A percentile compares a stretch with the other conserved stretches of the same genome.
Evolutionary conservation across 495 filamentous ascomycete species (phyloP).

Genomic region (Cercophora newfieldiana): DNA sequence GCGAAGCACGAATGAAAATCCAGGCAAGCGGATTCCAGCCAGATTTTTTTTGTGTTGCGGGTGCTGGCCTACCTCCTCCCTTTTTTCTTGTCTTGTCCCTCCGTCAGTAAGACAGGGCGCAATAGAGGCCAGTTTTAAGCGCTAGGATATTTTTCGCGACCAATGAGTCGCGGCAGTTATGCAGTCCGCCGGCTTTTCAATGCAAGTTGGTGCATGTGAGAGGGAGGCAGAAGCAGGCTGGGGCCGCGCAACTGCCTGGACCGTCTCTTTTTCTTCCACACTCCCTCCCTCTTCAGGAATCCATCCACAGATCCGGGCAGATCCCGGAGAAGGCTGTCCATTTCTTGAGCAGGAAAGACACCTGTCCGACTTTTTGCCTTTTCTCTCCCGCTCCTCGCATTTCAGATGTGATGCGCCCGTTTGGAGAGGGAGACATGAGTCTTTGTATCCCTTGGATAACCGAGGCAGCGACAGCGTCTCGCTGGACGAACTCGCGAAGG

Average conservation of each 20-base stretch:
- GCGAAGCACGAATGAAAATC: neutral
- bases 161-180: slow-evolving; percentile 25
- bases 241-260: neutral
- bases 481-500: neutral
- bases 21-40: neutral
- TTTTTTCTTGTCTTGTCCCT: neutral
- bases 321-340: slow-evolving; percentile 7
- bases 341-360: neutral
- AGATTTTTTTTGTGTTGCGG: neutral
- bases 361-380: neutral
- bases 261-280: neutral
- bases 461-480: neutral
- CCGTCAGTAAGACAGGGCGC: slow-evolving; percentile 4
- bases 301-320: slow-evolving; percentile 1
- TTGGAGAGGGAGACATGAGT: neutral
- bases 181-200: slow-evolving; percentile 18
- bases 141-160: neutral
- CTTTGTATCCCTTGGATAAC: neutral
- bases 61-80: neutral
- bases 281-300: neutral
- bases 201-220: slow-evolving; percentile 17
- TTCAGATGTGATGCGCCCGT: neutral
- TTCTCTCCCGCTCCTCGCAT: neutral
- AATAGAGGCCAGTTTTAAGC: slow-evolving; percentile 3
- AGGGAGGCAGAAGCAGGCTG: slow-evolving; percentile 8